Base-by-base conservation (phyloP, 2,329 filamentous ascomycete species). In the Fusarium bulbicola region DNA sequence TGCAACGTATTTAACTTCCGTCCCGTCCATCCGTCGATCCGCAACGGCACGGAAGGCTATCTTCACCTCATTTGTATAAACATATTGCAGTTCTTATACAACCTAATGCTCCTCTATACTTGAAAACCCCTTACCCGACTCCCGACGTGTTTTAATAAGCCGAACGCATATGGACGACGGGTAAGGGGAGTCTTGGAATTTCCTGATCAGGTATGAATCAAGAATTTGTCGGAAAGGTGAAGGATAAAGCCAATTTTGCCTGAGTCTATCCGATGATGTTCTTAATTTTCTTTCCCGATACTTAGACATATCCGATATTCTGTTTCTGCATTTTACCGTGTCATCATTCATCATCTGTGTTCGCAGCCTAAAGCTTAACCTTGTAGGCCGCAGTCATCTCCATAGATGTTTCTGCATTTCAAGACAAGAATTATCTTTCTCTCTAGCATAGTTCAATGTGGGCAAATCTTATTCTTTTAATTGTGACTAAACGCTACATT, bases 1-100 rank as follows among this genome's bases (percentile, higher is more conserved):
- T 50, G 15, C 12, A 49, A n/a, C 20, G 4, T 6, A 36, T 18
- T 11, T 7, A 28, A 36, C 42, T 37, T 58, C 54, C 54, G 54
- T 58, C 54, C 54, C 54, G 54, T 37, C 15, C 7, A 49, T 58
- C 54, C 54, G 54, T 50, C 20, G 4, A 58, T 58, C 54, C 54
- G 54, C 34, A 37, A 11, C 24, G 6, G 40, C 11, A 58, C 54
- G 54, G 54, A 50, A 58, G 54, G 21, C 32, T 58, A 58, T 58
- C 54, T 50, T 58, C 18, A 37, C 30, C 40, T 49, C 32, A 32
- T 49, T 2, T 8, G 40, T 36, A 49, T 58, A 4, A 49, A 49
- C 14, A 36, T 6, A 24, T 18, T 21, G n/a, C 42, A 49, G 3
- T 36, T 50, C 24, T n/a, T 50, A n/a, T 20, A 49, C 20, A 18